These are phyloP conservation scores for Naganishia cerealis DNA, from an alignment of 1,284 basidiomycete species.

Conservation along the genomic window DNA sequence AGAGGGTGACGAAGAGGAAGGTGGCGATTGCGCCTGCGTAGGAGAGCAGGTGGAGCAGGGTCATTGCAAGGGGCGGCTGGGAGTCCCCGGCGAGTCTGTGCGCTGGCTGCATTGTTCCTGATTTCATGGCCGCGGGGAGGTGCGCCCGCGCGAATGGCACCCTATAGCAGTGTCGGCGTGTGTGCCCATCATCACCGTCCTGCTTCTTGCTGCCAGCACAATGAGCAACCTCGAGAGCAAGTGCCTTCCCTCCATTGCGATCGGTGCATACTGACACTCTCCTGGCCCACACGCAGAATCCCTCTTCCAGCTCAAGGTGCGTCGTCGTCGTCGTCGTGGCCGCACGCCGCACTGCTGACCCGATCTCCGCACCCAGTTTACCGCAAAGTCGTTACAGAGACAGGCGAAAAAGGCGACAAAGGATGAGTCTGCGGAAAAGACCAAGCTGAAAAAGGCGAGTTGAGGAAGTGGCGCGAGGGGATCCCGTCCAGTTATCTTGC, in stretches of 20 bases:
- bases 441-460: slow-evolving; percentile 82
- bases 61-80: slow-evolving; percentile 36
- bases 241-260: slow-evolving; percentile 43
- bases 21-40: slow-evolving; percentile 68
- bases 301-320: slow-evolving; percentile 89
- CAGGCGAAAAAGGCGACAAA: slow-evolving; percentile 96
- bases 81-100: too few relatives aligned
- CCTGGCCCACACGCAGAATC: slow-evolving; percentile 65
- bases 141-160: neutral
- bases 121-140: neutral
- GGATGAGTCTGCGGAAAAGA: slow-evolving; percentile 81
- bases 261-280: slow-evolving; percentile 37
- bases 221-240: slow-evolving; percentile 90
- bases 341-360: slow-evolving; percentile 19
- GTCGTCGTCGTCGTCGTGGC: slow-evolving; percentile 6
- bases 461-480: neutral
- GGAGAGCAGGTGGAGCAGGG: slow-evolving; percentile 51
- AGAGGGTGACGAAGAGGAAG: slow-evolving; percentile 76
- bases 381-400: slow-evolving; percentile 83
- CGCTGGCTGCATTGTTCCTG: too few relatives aligned
- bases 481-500: neutral
- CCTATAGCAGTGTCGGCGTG: neutral
- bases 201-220: slow-evolving; percentile 27
- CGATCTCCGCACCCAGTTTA: slow-evolving; percentile 65
- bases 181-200: neutral